These are phyloP conservation scores for Thermomucor indicae-seudaticae DNA, from an alignment of 371 early-diverging fungal species.

Conservation along the genomic window DNA sequence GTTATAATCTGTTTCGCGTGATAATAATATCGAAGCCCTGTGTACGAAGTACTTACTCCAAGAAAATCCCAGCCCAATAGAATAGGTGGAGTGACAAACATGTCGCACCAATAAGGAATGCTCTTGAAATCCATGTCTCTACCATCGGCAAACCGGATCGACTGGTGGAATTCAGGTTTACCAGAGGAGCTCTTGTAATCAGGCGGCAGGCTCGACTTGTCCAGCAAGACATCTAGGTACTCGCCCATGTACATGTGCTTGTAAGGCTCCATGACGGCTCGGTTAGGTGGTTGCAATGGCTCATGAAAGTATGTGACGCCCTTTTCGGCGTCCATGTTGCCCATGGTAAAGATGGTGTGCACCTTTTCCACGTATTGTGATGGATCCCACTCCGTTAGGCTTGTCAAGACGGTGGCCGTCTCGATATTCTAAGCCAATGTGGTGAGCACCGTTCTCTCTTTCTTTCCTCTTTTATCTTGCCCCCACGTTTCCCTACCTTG, in stretches of 20 bases:
- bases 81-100: constrained; percentile 36
- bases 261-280: constrained; percentile 16
- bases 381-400: constrained; percentile 15
- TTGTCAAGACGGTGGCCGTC: neutral
- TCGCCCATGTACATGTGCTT: constrained; percentile 28
- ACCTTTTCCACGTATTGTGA: constrained; percentile 25
- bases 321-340: constrained; percentile 34
- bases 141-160: constrained; percentile 27
- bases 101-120: constrained; percentile 32
- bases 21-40: constrained; percentile 16
- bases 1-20: constrained; percentile 17
- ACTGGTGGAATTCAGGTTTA: constrained; percentile 28
- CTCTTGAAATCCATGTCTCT: constrained; percentile 35
- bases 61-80: constrained; percentile 22
- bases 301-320: constrained; percentile 24
- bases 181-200: constrained; percentile 9
- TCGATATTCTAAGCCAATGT: no score
- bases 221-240: constrained; percentile 6
- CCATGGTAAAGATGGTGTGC: constrained; percentile 35
- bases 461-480: neutral
- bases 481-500: constrained; percentile 13
- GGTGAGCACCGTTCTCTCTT: neutral
- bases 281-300: constrained; percentile 14
- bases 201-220: constrained; percentile 1
- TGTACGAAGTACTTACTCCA: constrained; percentile 9